Percentiles rank a stretch among this genome's conserved stretches.
Conservation (phyloP, 2,329 filamentous ascomycete species). For the Trichophyton rubrum region DNA sequence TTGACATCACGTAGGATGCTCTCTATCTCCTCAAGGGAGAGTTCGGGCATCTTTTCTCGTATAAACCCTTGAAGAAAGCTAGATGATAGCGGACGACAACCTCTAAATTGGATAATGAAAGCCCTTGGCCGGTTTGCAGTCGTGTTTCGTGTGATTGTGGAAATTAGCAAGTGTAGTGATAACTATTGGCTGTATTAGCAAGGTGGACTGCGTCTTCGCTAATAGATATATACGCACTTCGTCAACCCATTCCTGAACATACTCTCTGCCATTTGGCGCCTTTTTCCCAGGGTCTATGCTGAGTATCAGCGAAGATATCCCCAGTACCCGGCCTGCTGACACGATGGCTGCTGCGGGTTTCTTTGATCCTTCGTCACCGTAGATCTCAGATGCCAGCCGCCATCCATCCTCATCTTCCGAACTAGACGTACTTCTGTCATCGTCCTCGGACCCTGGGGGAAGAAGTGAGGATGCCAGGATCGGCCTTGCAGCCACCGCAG, state of each 20-base stretch:
- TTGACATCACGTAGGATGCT: conserved; percentile 9
- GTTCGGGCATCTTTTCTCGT: conserved; percentile 9
- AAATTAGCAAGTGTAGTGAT: conserved; percentile 8
- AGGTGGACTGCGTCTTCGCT: background rate
- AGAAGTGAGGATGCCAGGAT: conserved; percentile 12
- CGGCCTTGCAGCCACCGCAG: conserved; percentile 5
- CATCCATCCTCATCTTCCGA: background rate
- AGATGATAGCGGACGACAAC: conserved; percentile 2
- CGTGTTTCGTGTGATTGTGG: background rate
- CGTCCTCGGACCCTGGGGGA: background rate
- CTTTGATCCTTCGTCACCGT: background rate
- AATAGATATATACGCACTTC: conserved; percentile 8
- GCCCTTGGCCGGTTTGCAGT: conserved; percentile 5
- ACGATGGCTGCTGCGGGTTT: conserved; percentile 3
- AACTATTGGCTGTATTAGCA: background rate
- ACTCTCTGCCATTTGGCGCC: conserved; percentile 5
- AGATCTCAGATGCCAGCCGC: background rate
- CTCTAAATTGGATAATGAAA: conserved; percentile 12
- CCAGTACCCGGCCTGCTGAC: background rate
- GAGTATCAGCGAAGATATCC: conserved; percentile 3
- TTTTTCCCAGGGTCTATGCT: conserved; percentile 4
- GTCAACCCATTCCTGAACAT: background rate
- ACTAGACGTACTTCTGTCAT: background rate
- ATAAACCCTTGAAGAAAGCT: conserved; percentile 6
- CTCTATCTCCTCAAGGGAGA: conserved; percentile 4